Conservation (phyloP, 2,329 filamentous ascomycete species). For the Venturia asperata region DNA sequence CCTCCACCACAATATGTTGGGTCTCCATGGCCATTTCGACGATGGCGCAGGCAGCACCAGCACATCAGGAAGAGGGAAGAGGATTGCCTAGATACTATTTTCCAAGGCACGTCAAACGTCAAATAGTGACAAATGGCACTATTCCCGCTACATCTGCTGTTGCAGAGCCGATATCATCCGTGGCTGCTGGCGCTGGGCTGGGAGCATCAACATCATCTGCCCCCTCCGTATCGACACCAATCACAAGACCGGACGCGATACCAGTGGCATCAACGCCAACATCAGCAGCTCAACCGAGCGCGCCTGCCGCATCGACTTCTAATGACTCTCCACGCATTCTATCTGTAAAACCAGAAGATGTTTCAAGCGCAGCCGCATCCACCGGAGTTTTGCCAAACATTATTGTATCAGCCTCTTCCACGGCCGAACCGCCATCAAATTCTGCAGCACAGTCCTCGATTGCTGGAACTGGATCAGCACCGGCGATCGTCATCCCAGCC, state of each 20-base stretch:
- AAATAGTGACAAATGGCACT: slow-evolving; percentile 33
- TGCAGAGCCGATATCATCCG: background rate
- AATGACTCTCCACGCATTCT: background rate
- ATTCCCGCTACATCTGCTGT: slow-evolving; percentile 22
- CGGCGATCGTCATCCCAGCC: background rate
- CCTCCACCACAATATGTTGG: slow-evolving; percentile 40
- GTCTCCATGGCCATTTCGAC: slow-evolving; percentile 41
- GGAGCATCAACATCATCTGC: background rate
- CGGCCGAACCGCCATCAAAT: background rate
- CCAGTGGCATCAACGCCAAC: background rate
- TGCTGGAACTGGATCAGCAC: background rate
- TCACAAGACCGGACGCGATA: background rate
- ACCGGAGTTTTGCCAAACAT: background rate
- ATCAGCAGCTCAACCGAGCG: background rate
- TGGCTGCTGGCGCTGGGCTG: background rate
- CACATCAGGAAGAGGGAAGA: slow-evolving; percentile 28
- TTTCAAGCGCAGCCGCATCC: background rate
- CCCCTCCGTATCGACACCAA: background rate
- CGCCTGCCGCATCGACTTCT: background rate
- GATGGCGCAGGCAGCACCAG: slow-evolving; percentile 44
- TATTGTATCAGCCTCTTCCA: background rate
- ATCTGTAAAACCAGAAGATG: background rate
- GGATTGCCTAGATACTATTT: slow-evolving; percentile 41
- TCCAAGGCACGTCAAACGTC: slow-evolving; percentile 40
- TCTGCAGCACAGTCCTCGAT: background rate